phyloP scores from a whole-genome alignment of 495 filamentous ascomycete species.

The Annulohypoxylon nitens region DNA sequence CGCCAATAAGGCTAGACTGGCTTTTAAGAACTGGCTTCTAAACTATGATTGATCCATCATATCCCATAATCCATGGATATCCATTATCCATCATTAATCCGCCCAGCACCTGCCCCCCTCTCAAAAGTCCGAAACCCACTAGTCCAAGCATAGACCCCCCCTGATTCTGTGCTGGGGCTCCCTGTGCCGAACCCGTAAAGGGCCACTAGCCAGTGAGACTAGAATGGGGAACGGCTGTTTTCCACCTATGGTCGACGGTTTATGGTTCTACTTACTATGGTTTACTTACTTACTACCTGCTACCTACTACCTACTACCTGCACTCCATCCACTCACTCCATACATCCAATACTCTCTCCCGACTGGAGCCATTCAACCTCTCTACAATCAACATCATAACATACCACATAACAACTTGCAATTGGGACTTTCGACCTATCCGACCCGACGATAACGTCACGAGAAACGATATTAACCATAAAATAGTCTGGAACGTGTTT shows the following conservation, averaged over 20 bases:
- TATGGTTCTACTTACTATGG: conserved; percentile 9
- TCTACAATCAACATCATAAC: conserved; percentile 21
- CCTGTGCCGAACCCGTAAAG: conserved; percentile 44
- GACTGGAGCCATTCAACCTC: conserved; percentile 19
- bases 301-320: not conserved
- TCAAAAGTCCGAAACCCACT: conserved; percentile 51
- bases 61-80: not conserved
- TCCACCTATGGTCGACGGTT: conserved; percentile 14
- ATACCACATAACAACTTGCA: conserved; percentile 36
- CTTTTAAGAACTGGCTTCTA: conserved; percentile 23
- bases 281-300: conserved; percentile 12
- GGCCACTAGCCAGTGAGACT: conserved; percentile 43
- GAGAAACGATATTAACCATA: not conserved
- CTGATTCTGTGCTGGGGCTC: conserved; percentile 43
- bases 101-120: conserved; percentile 27
- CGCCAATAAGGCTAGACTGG: conserved; percentile 43
- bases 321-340: conserved; percentile 4
- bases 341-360: conserved; percentile 9
- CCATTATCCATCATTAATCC: conserved; percentile 15
- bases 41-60: conserved; percentile 10
- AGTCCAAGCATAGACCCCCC: conserved; percentile 33
- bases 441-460: conserved; percentile 18
- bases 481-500: conserved; percentile 18
- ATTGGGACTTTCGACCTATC: conserved; percentile 36
- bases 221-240: conserved; percentile 32